phyloP scores from a whole-genome alignment of 257 asterid species.

The Hygrophila difformis region DNA sequence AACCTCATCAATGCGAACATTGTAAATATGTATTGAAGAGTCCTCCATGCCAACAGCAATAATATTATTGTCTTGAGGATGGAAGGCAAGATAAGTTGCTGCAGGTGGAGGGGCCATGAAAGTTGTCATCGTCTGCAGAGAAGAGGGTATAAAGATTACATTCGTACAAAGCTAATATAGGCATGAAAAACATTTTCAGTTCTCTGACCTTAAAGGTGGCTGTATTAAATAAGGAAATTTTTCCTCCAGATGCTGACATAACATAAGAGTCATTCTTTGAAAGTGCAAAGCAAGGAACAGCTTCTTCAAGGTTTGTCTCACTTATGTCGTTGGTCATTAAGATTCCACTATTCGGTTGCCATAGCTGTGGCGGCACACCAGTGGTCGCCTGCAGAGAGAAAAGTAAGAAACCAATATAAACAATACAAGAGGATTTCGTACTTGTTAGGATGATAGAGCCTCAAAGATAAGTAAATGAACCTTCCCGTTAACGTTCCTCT shows the following conservation, averaged over 20 bases:
- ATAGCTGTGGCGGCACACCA: constrained; percentile 36
- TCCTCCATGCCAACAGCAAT: constrained; percentile 73
- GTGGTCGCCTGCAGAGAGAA: constrained; percentile 37
- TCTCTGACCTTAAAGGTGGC: constrained; percentile 48
- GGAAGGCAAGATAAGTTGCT: constrained; percentile 54
- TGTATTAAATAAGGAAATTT: constrained; percentile 48
- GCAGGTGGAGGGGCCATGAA: constrained; percentile 72
- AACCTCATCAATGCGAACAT: constrained; percentile 53
- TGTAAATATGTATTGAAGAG: constrained; percentile 42
- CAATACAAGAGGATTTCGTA: background rate
- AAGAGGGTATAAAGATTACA: constrained; percentile 2
- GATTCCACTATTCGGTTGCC: constrained; percentile 56
- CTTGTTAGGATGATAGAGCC: too few relatives aligned
- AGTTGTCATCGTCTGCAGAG: constrained; percentile 52
- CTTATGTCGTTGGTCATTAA: constrained; percentile 56
- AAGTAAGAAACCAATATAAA: background rate
- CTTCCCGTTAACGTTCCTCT: constrained; percentile 36
- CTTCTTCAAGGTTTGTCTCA: constrained; percentile 45
- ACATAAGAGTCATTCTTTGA: constrained; percentile 53
- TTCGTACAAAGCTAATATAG: background rate
- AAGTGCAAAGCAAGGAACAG: constrained; percentile 64
- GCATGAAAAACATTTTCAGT: background rate
- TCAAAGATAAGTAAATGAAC: constrained; percentile 17
- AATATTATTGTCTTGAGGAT: constrained; percentile 57
- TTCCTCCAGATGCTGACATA: constrained; percentile 73